A percentile compares a stretch with the other conserved stretches of the same genome.
phyloP scores from a whole-genome alignment of 345 rosid species.

The Euphorbia lathyris region DNA sequence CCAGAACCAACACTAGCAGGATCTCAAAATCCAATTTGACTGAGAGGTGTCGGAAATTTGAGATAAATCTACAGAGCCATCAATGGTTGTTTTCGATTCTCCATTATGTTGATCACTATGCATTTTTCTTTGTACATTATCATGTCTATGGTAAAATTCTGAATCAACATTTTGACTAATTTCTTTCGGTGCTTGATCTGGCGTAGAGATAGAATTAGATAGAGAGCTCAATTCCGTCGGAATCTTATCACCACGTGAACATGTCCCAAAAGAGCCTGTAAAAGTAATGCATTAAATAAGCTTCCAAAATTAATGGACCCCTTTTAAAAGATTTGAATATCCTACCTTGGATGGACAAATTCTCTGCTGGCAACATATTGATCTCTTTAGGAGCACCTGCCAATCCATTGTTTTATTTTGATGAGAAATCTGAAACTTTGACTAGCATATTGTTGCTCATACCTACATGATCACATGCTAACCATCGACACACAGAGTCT shows the following conservation, averaged over 20 bases:
- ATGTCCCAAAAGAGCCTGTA: constrained; percentile 39
- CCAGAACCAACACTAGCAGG: constrained; percentile 95
- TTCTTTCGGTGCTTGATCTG: constrained; percentile 32
- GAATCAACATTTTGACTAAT: constrained; percentile 22
- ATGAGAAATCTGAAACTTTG: constrained; percentile 14
- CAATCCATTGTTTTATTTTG: constrained; percentile 17
- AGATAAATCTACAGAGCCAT: constrained; percentile 55
- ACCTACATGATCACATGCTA: constrained; percentile 47
- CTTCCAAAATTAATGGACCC: constrained; percentile 10
- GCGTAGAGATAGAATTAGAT: constrained; percentile 26
- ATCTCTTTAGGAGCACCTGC: constrained; percentile 31
- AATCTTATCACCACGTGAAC: constrained; percentile 24
- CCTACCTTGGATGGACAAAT: constrained; percentile 35
- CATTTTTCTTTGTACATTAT: constrained; percentile 21
- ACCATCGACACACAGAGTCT: constrained; percentile 59
- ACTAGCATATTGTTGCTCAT: constrained; percentile 18
- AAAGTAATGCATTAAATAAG: constrained; percentile 17
- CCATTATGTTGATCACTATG: constrained; percentile 35
- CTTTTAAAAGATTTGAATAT: constrained; percentile 13
- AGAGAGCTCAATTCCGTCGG: constrained; percentile 26
- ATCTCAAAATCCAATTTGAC: constrained; percentile 95
- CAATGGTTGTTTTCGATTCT: constrained; percentile 26
- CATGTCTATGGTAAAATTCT: constrained; percentile 26
- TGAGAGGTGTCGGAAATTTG: constrained; percentile 95
- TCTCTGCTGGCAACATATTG: constrained; percentile 18